phyloP scores from a whole-genome alignment of 1,139 yeast genomes.

The Hyphopichia burtonii region DNA sequence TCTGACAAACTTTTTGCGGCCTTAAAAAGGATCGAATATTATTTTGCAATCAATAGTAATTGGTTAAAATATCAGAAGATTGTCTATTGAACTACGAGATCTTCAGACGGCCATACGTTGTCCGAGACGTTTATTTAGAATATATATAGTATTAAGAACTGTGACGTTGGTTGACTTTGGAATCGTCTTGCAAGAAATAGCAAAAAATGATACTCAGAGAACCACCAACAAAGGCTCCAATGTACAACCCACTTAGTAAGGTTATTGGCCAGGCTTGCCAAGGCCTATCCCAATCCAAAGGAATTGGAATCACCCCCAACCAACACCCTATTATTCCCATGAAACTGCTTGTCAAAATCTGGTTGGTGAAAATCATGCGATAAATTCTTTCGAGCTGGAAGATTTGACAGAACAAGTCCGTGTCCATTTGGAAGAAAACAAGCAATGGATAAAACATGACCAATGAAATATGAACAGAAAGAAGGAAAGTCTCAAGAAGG shows the following conservation, averaged over 20 bases:
- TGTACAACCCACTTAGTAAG: conserved; percentile 72
- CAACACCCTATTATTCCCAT: conserved; percentile 75
- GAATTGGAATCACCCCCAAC: conserved; percentile 92
- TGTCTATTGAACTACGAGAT: too few relatives aligned
- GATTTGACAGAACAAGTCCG: conserved; percentile 25
- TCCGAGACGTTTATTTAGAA: too few relatives aligned
- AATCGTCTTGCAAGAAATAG: not conserved
- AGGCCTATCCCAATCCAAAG: conserved; percentile 95
- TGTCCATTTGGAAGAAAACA: conserved; percentile 57
- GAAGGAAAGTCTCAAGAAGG: conserved; percentile 56
- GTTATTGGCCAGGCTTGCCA: conserved; percentile 99
- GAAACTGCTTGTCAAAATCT: conserved; percentile 39
- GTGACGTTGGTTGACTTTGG: not conserved
- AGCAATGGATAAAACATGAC: conserved; percentile 66
- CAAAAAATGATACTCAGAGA: conserved; percentile 14
- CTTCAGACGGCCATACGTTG: too few relatives aligned
- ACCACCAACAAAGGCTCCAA: conserved; percentile 66
- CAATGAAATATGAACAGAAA: conserved; percentile 65
- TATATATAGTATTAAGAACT: too few relatives aligned
- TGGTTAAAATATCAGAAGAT: too few relatives aligned
- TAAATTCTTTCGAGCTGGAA: conserved; percentile 24
- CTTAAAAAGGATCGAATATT: too few relatives aligned
- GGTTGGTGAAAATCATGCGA: conserved; percentile 28
- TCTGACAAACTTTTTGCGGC: too few relatives aligned
- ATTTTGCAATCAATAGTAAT: too few relatives aligned